phyloP scores from a whole-genome alignment of 2,329 filamentous ascomycete genomes.

The Fusarium sp. region DNA sequence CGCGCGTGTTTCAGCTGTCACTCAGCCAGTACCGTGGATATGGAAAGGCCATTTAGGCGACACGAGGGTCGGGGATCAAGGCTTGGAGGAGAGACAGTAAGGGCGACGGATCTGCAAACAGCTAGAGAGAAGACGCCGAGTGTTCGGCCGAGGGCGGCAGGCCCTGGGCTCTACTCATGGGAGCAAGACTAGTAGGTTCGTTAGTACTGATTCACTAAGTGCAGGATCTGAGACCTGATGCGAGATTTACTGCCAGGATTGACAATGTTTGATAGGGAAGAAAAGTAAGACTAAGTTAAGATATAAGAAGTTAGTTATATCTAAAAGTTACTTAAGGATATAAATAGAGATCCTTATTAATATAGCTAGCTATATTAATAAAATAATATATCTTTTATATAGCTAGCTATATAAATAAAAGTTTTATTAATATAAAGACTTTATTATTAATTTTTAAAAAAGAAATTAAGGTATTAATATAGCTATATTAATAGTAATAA shows the following conservation, averaged over 20 bases:
- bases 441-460: no score
- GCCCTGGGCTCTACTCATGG: slow-evolving; percentile 23
- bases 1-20: slow-evolving; percentile 33
- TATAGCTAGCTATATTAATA: no score
- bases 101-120: slow-evolving; percentile 34
- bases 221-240: slow-evolving; percentile 42
- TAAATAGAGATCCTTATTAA: no score
- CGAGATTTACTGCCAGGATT: slow-evolving; percentile 37
- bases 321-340: no score
- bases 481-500: no score
- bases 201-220: slow-evolving; percentile 38
- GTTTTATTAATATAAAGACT: no score
- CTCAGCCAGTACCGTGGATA: slow-evolving; percentile 41
- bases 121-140: slow-evolving; percentile 19
- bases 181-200: slow-evolving; percentile 21
- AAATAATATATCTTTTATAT: no score
- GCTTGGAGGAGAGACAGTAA: slow-evolving; percentile 18
- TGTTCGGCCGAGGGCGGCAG: slow-evolving; percentile 17
- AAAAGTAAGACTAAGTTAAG: no score
- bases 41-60: slow-evolving; percentile 11
- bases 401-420: no score
- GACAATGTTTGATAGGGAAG: slow-evolving; percentile 4
- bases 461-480: no score
- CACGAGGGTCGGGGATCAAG: slow-evolving; percentile 5
- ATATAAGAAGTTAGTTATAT: no score